A percentile compares a stretch with the other conserved stretches of the same genome.
Conservation (phyloP, 305 asterid genomes). For the Fraxinus baroniana region DNA sequence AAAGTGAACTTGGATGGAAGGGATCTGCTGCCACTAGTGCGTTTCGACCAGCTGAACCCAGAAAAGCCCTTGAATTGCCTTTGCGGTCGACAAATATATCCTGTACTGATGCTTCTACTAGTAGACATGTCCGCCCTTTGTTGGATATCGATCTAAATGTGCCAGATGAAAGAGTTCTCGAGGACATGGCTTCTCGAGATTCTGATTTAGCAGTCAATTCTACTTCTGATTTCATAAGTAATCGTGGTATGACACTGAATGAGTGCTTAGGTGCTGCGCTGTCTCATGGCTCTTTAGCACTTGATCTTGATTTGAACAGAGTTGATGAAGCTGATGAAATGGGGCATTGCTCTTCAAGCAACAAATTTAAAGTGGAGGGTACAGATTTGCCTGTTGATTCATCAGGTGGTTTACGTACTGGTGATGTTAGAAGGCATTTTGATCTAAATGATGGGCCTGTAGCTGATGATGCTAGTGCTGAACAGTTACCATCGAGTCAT, state of each 20-base stretch:
- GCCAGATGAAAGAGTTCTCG: conserved; percentile 62
- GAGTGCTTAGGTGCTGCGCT: conserved; percentile 28
- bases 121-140: conserved; percentile 42
- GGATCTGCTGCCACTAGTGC: conserved; percentile 84
- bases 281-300: conserved; percentile 32
- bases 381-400: conserved; percentile 13
- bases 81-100: conserved; percentile 24
- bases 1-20: conserved; percentile 71
- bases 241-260: conserved; percentile 22
- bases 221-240: conserved; percentile 21
- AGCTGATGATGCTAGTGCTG: conserved; percentile 28
- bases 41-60: conserved; percentile 74
- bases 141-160: conserved; percentile 71
- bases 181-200: conserved; percentile 53
- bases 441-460: conserved; percentile 46
- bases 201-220: conserved; percentile 33
- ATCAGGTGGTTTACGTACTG: conserved; percentile 19
- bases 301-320: conserved; percentile 51
- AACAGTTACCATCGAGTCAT: conserved; percentile 20
- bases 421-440: conserved; percentile 34
- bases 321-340: conserved; percentile 36
- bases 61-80: conserved; percentile 42
- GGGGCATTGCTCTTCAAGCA: conserved; percentile 29
- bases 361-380: conserved; percentile 13
- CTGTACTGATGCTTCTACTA: conserved; percentile 36